Conservation (phyloP, 2,329 filamentous ascomycete species). For the Penicillium hesseltinei region DNA sequence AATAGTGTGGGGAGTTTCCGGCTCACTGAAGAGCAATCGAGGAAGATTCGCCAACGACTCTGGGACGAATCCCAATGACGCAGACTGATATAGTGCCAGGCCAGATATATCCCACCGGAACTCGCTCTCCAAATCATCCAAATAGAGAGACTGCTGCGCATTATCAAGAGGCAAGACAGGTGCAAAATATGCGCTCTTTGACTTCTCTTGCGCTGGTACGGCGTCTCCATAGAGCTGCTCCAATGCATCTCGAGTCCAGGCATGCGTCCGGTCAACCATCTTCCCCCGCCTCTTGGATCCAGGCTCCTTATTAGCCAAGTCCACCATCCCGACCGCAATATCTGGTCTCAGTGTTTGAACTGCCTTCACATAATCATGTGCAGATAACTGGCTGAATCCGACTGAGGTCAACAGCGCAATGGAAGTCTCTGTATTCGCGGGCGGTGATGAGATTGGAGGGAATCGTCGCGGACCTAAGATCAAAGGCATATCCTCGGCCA, state of each 20-base stretch:
- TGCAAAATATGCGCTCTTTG: constrained; percentile 57
- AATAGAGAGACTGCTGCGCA: constrained; percentile 74
- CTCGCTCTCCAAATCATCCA: constrained; percentile 69
- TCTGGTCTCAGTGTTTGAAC: constrained; percentile 70
- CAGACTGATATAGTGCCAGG: constrained; percentile 75
- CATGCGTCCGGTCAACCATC: constrained; percentile 82
- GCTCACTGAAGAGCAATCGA: constrained; percentile 69
- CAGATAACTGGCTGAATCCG: constrained; percentile 71
- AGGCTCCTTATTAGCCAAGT: constrained; percentile 61
- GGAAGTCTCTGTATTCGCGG: constrained; percentile 65
- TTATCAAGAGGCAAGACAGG: constrained; percentile 72
- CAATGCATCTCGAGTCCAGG: constrained; percentile 73
- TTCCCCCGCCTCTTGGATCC: constrained; percentile 72
- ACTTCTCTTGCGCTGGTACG: constrained; percentile 28
- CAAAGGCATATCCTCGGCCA: constrained; percentile 64
- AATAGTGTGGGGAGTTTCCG: constrained; percentile 70
- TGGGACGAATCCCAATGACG: constrained; percentile 66
- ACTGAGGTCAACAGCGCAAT: constrained; percentile 82
- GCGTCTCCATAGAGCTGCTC: constrained; percentile 40
- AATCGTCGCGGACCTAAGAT: constrained; percentile 75
- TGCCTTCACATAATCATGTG: constrained; percentile 66
- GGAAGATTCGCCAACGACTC: constrained; percentile 62
- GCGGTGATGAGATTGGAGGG: constrained; percentile 69
- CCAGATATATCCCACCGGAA: constrained; percentile 58
- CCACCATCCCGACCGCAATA: constrained; percentile 73